Conservation (phyloP, 345 rosid species). For the Limnanthes douglasii region DNA sequence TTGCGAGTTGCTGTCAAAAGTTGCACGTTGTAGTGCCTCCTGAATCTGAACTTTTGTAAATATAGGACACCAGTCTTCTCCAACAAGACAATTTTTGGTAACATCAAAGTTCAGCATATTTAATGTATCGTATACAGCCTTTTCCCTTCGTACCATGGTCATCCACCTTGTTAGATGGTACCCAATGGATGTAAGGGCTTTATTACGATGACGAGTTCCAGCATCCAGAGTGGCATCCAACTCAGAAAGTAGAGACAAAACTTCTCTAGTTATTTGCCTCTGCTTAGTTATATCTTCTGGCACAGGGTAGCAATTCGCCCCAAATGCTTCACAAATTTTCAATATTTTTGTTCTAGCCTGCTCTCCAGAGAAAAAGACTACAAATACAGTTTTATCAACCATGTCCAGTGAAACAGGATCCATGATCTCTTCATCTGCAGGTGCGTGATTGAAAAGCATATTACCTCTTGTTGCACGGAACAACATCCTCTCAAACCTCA, state of each 20-base stretch:
- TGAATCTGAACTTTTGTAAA: conserved; percentile 85
- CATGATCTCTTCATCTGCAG: conserved; percentile 81
- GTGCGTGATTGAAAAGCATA: conserved; percentile 90
- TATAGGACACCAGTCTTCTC: conserved; percentile 97
- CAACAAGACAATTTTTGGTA: conserved; percentile 93
- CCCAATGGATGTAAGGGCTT: conserved; percentile 57
- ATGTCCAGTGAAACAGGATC: conserved; percentile 79
- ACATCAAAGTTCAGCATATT: conserved; percentile 97
- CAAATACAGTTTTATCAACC: conserved; percentile 82
- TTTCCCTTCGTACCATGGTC: conserved; percentile 80
- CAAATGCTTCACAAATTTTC: conserved; percentile 95
- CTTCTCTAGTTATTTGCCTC: conserved; percentile 85
- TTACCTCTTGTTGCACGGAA: conserved; percentile 98
- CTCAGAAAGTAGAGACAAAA: conserved; percentile 75
- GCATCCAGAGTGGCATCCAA: conserved; percentile 86
- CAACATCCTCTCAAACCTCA: conserved; percentile 83
- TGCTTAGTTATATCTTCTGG: conserved; percentile 84
- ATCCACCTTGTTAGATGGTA: conserved; percentile 64
- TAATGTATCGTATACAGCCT: conserved; percentile 77
- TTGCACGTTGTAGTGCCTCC: conserved; percentile 83
- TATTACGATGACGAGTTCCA: conserved; percentile 70
- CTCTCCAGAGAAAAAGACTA: conserved; percentile 95
- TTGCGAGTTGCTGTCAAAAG: conserved; percentile 85
- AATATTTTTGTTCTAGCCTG: conserved; percentile 79
- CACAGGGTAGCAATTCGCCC: conserved; percentile 89